Base-by-base conservation (phyloP, 345 rosid species). In the Eucalyptus erythrocorys region DNA sequence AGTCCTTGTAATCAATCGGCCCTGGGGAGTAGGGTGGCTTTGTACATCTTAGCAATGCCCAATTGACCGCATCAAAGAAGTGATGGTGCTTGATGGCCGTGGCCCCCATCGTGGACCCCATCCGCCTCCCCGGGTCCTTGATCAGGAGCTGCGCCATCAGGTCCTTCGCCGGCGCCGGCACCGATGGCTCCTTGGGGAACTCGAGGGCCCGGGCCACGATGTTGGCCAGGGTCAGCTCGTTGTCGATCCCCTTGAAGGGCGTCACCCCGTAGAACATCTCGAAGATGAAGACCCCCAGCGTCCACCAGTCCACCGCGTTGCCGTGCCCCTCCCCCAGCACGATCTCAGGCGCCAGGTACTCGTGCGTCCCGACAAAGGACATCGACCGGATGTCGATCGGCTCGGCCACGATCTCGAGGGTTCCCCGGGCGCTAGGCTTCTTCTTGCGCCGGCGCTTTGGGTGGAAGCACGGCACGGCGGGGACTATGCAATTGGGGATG, bases 241-340 rank as follows among this genome's bases (percentile, higher is more conserved):
- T 91, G 81, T 94, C 95, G 11, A 86, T 45, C 85, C 94, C 97
- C 88, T 92, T 94, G 48, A 94, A 95, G 12, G 97, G 97, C 1
- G 97, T 95, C 48, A 87, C 89, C 2, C 95, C 96, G 10, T 93
- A 94, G 87, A 94, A 92, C 89, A 95, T 87, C 88, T 95, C 96
- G 43, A 89, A 95, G 49, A 95, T 86, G 92, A 95, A 94, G 82
- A 95, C 89, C 21, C 97, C 97, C 19, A 95, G 55, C 32, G 97
- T 94, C 97, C 97, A 95, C 96, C 97, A 95, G 84, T 95, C 97
- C 90, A 95, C 97, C 2, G 95, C 96, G 34, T 80, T 95, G 84
- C 97, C 97, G 19, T 95, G 97, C 3, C 96, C 97, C 89, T 95
- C 97, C 2, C 95, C 95, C 30, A 95, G 92, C 3, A 93, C 92